These are phyloP conservation scores for Sordariomycetes sp. DNA, from an alignment of 2,329 filamentous ascomycete species.

Conservation along the genomic window DNA sequence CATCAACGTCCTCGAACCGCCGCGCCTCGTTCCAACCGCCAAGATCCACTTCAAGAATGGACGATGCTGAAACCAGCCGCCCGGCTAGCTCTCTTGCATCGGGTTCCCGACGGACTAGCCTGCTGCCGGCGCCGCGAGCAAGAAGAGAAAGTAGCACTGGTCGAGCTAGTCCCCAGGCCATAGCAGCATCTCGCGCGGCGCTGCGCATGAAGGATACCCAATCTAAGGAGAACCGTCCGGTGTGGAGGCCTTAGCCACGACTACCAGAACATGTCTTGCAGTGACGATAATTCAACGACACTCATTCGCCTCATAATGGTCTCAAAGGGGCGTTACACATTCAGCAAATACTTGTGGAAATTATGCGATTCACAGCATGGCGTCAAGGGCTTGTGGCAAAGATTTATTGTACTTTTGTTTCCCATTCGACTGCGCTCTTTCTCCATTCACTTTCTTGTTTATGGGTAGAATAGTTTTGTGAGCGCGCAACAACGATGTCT, in stretches of 20 bases:
- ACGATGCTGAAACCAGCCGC: conserved; percentile 25
- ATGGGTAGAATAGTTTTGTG: too few relatives aligned
- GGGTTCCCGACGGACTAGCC: conserved; percentile 37
- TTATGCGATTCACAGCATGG: too few relatives aligned
- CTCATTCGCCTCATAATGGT: too few relatives aligned
- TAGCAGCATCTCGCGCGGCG: conserved; percentile 33
- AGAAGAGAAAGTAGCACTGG: conserved; percentile 27
- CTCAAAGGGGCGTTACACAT: too few relatives aligned
- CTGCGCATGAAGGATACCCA: conserved; percentile 30
- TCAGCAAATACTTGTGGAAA: too few relatives aligned
- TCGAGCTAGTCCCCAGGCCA: conserved; percentile 37
- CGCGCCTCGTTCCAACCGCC: conserved; percentile 45
- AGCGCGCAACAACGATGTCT: too few relatives aligned
- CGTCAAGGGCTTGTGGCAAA: too few relatives aligned
- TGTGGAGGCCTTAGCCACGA: conserved; percentile 42
- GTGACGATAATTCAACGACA: too few relatives aligned
- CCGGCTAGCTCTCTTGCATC: conserved; percentile 49
- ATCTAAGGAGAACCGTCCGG: conserved; percentile 33
- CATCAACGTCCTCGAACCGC: conserved; percentile 30
- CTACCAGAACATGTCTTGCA: too few relatives aligned
- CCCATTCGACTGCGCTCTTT: too few relatives aligned
- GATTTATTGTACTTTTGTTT: too few relatives aligned
- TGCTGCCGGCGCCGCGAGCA: conserved; percentile 39
- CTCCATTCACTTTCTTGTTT: too few relatives aligned
- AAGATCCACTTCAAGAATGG: conserved; percentile 19